Percentiles rank a stretch among this genome's conserved stretches.
phyloP scores from a whole-genome alignment of 352 stramenopile genomes.

The Peronospora farinosa region DNA sequence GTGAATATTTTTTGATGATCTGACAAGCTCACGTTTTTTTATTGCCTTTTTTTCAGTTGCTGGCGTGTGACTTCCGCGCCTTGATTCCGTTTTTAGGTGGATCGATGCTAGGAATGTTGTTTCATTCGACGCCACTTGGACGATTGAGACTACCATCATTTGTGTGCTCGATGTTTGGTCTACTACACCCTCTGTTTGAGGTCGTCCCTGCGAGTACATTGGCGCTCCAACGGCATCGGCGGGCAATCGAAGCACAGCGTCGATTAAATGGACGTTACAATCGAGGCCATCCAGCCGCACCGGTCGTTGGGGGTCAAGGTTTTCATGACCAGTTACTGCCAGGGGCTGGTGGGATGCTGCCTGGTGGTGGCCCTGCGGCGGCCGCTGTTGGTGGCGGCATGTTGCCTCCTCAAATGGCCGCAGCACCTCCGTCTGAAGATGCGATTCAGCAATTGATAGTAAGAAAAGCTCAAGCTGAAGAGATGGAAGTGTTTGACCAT shows the following conservation, averaged over 20 bases:
- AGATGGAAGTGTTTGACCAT: slow-evolving; percentile 3
- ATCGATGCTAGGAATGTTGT: slow-evolving; percentile 53
- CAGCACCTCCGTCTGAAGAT: slow-evolving; percentile 60
- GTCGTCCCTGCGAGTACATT: slow-evolving; percentile 62
- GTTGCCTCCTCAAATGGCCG: slow-evolving; percentile 54
- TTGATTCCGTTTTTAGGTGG: slow-evolving; percentile 59
- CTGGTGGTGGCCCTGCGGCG: slow-evolving; percentile 14
- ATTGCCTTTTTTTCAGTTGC: slow-evolving; percentile 36
- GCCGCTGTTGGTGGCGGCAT: slow-evolving; percentile 24
- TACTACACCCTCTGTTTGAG: slow-evolving; percentile 74
- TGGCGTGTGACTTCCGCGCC: slow-evolving; percentile 46
- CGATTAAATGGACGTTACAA: slow-evolving; percentile 53
- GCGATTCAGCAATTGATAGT: slow-evolving; percentile 79
- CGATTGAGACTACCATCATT: slow-evolving; percentile 69
- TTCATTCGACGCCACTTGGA: slow-evolving; percentile 63
- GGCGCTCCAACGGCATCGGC: slow-evolving; percentile 66
- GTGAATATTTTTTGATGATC: not conserved
- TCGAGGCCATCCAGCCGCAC: slow-evolving; percentile 20
- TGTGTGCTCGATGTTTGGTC: slow-evolving; percentile 51
- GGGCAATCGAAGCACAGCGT: slow-evolving; percentile 61
- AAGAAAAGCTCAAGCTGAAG: not conserved
- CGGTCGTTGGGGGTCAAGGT: slow-evolving; percentile 41
- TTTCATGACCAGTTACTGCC: slow-evolving; percentile 80
- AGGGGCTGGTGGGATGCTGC: slow-evolving; percentile 41
- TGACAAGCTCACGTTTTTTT: slow-evolving; percentile 3